Evolutionary conservation across 2,329 filamentous ascomycete genomes (phyloP), one percentile per base, ranked within the genome.

Genomic region (Diaporthe humulicola): DNA sequence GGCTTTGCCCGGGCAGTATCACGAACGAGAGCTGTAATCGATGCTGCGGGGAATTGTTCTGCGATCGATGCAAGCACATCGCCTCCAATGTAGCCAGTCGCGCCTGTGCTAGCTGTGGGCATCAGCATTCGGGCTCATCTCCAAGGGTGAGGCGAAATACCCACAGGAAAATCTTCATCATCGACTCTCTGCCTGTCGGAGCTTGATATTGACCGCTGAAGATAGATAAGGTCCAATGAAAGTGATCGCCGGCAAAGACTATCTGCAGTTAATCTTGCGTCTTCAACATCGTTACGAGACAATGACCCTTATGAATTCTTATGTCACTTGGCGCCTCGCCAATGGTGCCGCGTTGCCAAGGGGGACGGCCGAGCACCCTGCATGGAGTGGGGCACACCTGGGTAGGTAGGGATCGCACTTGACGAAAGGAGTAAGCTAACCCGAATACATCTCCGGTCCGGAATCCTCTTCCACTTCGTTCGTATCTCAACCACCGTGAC

Each of bases 11-110:
- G 28, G n/a, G 17, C 58, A 19, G 15, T 30, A n/a, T 64, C 58
- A 22, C 58, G 58, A 17, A 64, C 58, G n/a, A 56, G 58, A 22
- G 38, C 58, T 22, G 58, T 64, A 9, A 45, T 45, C 25, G 58
- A 64, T 22, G 38, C 58, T 15, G 38, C 2, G 9, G 58, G 58
- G 58, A 64, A 64, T 45, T 33, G 38, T 7, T 25, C 45, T 64
- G 58, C 25, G 3, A 64, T 45, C 4, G 58, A 64, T 22, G 58
- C 58, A 25, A 64, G 58, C 17, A 64, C 58, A n/a, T 64, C 58
- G 25, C 58, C 58, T 25, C 38, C 58, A 17, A 64, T 64, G 25
- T 64, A 64, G 38, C 58, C 58, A 22, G 58, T 64, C 10, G 58
- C 58, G 9, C 58, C 58, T 14, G 58, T 64, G n/a, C 58, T 64